Evolutionary conservation across 164 flowering plant genomes (phyloP), one percentile per base, ranked within the genome.

Genomic region (Warburgia ugandensis): DNA sequence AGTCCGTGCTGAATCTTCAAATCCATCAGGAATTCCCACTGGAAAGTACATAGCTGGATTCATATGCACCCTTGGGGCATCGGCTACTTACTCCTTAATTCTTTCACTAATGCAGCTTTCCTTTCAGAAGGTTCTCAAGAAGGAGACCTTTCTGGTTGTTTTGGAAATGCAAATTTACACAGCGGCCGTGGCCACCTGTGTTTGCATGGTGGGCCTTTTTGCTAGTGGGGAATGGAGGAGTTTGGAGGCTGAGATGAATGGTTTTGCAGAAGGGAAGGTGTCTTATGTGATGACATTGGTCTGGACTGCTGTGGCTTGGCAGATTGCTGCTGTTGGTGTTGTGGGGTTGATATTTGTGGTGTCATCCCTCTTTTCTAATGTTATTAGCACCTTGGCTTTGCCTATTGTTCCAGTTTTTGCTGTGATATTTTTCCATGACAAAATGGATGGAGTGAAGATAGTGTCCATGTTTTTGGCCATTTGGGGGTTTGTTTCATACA

Each of bases 171-270:
- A 53, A 57, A 57, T 73, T 20, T 66, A 33, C 44, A 51, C 65
- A 3, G 29, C 68, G 16, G 9, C 60, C 2, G 67, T 66, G n/a
- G 69, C 77, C 6, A 66, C 69, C 0, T 53, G 55, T 50, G 60
- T 21, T 41, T 45, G 64, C 13, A 12, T 63, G 11, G 50, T 73
- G 1, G 77, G 71, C 10, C 66, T 73, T 22, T 73, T 73, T 52
- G 72, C 60, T 4, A 69, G 74, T 50, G 77, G 74, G 1, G 74
- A 72, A 14, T 68, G 71, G 77, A 60, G 37, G 36, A 45, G 19
- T 12, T 43, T 72, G 48, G 60, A 29, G 26, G 56, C 30, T 12
- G 73, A 68, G 56, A 57, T 60, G 64, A 27, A 29, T 13, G 48
- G 46, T 4, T 67, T 46, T 32, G 14, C 4, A n/a, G 31, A 22